phyloP scores from a whole-genome alignment of 257 asterid species.

The Fraxinus anomala region DNA sequence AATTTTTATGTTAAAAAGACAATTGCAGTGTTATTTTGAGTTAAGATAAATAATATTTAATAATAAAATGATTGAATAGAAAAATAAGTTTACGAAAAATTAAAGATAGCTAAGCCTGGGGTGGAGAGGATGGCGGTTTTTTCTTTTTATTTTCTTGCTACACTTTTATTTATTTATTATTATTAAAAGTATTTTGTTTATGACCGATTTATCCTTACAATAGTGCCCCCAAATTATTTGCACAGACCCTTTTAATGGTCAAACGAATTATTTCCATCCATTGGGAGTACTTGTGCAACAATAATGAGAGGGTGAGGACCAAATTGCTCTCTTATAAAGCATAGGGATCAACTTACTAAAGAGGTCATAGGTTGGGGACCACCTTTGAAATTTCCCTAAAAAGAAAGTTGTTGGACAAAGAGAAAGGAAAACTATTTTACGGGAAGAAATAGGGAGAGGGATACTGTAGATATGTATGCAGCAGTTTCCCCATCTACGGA shows the following conservation, averaged over 20 bases:
- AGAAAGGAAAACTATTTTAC: constrained; percentile 10
- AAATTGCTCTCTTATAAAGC: neutral
- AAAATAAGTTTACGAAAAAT: neutral
- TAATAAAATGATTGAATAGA: no score
- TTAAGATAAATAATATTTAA: no score
- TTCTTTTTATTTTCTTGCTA: no score
- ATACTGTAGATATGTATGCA: constrained; percentile 22
- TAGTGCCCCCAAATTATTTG: neutral
- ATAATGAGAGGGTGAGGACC: neutral
- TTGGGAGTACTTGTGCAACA: neutral
- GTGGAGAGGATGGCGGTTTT: neutral
- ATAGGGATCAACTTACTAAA: neutral
- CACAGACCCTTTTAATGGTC: neutral
- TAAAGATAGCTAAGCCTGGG: neutral
- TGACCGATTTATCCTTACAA: neutral
- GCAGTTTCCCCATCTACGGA: neutral
- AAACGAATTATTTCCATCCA: neutral
- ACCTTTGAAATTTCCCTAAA: neutral
- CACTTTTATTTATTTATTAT: no score
- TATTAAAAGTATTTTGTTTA: neutral
- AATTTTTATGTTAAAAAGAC: neutral
- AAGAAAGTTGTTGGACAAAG: neutral
- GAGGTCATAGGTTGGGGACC: neutral
- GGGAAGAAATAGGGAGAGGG: constrained; percentile 9
- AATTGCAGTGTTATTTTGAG: neutral